Evolutionary conservation across 352 stramenopile genomes (phyloP), one percentile per base, ranked within the genome.

Genomic region (Globisporangium emineosum): DNA sequence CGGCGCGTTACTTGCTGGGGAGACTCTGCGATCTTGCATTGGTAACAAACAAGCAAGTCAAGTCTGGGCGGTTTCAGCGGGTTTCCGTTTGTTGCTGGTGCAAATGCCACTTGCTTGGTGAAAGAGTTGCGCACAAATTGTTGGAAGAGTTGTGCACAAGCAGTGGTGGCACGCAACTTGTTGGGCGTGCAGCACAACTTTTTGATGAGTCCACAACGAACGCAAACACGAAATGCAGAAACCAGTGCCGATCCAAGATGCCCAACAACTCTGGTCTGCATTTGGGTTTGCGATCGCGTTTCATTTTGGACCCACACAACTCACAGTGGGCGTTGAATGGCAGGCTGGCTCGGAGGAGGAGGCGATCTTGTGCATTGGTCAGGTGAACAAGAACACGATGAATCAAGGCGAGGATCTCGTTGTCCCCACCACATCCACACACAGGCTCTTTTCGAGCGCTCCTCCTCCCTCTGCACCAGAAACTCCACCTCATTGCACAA

Each of bases 401-500:
- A 57, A 57, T 57, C 51, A 57, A 57, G 51, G 51, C 9, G 27
- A 5, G 27, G 40, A 47, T 47, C 40, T 23, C 54, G n/a, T n/a
- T n/a, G n/a, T n/a, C n/a, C n/a, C n/a, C n/a, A n/a, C n/a, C n/a
- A n/a, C n/a, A n/a, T n/a, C n/a, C n/a, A n/a, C n/a, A n/a, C n/a
- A n/a, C n/a, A n/a, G n/a, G n/a, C n/a, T n/a, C n/a, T 19, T 17
- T 2, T 19, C 13, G 35, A 5, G 17, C 10, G 17, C 50, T 17
- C 51, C 32, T 57, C 51, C 29, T 23, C n/a, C n/a, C 9, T 32
- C 33, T 27, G 29, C 40, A 53, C 56, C 40, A 53, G 37, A 62
- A 62, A 53, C 56, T 54, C 40, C 23, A 42, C 27, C 56, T 62
- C 56, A 49, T 62, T 62, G 9, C 40, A 52, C 56, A 62, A 62